These are phyloP conservation scores for Aspergillus novofumigatus DNA, from an alignment of 2,329 filamentous ascomycete species.

Conservation along the genomic window DNA sequence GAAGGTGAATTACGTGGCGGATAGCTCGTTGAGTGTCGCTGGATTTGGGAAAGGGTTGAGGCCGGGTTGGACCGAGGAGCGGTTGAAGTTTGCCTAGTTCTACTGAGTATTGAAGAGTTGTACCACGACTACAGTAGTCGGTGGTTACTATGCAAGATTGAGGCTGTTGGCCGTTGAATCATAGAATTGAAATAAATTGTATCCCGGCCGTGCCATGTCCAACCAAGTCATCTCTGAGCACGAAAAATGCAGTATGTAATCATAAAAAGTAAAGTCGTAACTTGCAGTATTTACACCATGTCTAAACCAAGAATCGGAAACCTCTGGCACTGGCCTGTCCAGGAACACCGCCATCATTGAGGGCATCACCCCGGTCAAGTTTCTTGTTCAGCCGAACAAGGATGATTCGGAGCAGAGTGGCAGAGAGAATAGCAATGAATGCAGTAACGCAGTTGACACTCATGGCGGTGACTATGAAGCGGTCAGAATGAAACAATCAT, in stretches of 20 bases:
- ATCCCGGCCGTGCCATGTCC: background rate
- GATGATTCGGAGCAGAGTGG: slow-evolving; percentile 59
- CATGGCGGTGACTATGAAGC: slow-evolving; percentile 54
- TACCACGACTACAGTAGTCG: background rate
- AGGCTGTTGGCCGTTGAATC: background rate
- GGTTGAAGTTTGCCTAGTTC: slow-evolving; percentile 33
- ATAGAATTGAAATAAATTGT: background rate
- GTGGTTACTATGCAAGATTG: background rate
- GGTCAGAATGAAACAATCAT: slow-evolving; percentile 1
- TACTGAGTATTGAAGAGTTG: background rate
- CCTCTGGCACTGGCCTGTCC: slow-evolving; percentile 56
- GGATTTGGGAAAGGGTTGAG: slow-evolving; percentile 48
- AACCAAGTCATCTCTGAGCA: background rate
- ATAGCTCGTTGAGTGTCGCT: slow-evolving; percentile 49
- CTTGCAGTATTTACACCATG: background rate
- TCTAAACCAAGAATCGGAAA: slow-evolving; percentile 62
- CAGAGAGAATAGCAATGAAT: slow-evolving; percentile 60
- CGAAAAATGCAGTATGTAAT: background rate
- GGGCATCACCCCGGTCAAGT: slow-evolving; percentile 61
- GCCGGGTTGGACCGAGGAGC: slow-evolving; percentile 46
- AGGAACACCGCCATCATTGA: slow-evolving; percentile 37
- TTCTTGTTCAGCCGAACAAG: slow-evolving; percentile 65
- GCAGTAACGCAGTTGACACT: slow-evolving; percentile 64
- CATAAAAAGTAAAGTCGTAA: background rate
- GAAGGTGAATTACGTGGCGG: slow-evolving; percentile 52